Conservation (phyloP, 176 grass and related monocot species). For the Carex scoparia region DNA sequence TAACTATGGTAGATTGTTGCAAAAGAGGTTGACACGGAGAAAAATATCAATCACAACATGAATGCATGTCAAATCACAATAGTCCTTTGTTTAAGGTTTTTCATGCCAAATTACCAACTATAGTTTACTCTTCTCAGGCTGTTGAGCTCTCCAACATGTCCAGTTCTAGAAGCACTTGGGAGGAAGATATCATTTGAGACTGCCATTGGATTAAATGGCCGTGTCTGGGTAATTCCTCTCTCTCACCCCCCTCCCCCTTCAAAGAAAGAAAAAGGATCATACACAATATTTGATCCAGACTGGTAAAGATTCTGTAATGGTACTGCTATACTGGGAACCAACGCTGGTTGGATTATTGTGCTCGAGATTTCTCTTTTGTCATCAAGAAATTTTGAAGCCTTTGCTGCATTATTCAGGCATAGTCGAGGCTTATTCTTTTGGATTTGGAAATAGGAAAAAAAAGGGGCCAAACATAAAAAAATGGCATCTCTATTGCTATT, state of each 20-base stretch:
- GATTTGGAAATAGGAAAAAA: background rate
- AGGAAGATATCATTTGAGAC: slow-evolving; percentile 77
- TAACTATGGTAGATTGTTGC: background rate
- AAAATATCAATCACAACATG: background rate
- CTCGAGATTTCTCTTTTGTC: background rate
- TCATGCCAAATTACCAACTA: background rate
- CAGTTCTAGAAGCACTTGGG: slow-evolving; percentile 73
- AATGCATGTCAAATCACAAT: background rate
- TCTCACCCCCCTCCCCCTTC: background rate
- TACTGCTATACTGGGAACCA: background rate
- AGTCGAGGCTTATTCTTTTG: background rate
- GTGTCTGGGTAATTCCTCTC: slow-evolving; percentile 71
- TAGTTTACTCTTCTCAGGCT: slow-evolving; percentile 47
- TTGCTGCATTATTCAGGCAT: background rate
- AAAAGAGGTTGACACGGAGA: background rate
- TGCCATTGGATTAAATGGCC: slow-evolving; percentile 83
- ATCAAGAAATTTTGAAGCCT: background rate
- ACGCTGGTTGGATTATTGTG: background rate
- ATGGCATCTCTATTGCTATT: background rate
- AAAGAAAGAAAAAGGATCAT: background rate
- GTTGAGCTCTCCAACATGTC: slow-evolving; percentile 75
- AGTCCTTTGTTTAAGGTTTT: background rate
- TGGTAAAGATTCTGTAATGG: no score
- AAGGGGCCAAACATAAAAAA: background rate
- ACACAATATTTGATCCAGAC: no score